Conservation (phyloP, 1,284 basidiomycete species). For the Kwoniella shivajii region DNA sequence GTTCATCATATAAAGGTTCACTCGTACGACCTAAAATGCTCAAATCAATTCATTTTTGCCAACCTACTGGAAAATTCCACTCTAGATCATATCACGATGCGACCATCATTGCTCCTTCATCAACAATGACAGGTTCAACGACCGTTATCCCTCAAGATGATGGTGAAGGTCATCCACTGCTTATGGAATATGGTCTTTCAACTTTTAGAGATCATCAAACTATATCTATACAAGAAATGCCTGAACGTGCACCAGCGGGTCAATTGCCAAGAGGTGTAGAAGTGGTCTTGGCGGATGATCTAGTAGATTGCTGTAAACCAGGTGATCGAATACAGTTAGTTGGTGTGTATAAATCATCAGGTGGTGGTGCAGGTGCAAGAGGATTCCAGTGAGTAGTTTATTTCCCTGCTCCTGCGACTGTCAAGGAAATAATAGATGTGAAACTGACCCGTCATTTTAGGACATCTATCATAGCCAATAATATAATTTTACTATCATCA, state of each 20-base stretch:
- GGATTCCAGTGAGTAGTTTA: slow-evolving; percentile 91
- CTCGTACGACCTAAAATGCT: slow-evolving; percentile 98
- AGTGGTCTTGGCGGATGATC: slow-evolving; percentile 92
- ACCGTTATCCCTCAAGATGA: slow-evolving; percentile 91
- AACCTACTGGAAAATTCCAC: slow-evolving; percentile 80
- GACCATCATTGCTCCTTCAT: slow-evolving; percentile 73
- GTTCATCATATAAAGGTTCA: slow-evolving; percentile 59
- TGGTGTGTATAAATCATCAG: slow-evolving; percentile 90
- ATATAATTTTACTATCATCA: slow-evolving; percentile 93
- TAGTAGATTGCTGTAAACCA: slow-evolving; percentile 96
- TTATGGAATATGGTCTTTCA: slow-evolving; percentile 92
- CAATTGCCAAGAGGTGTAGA: slow-evolving; percentile 95
- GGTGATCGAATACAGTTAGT: slow-evolving; percentile 97
- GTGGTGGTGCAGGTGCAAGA: slow-evolving; percentile 74
- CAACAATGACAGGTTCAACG: slow-evolving; percentile 62
- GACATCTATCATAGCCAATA: slow-evolving; percentile 92
- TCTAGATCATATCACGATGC: slow-evolving; percentile 90
- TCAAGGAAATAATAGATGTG: too few species aligned
- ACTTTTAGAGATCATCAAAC: slow-evolving; percentile 96
- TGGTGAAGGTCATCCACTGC: slow-evolving; percentile 80
- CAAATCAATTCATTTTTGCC: slow-evolving; percentile 94
- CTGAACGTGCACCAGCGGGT: slow-evolving; percentile 94
- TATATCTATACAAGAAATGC: slow-evolving; percentile 99
- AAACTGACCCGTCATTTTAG: slow-evolving; percentile 55
- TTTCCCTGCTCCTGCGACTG: too few species aligned